These are phyloP conservation scores for Mrakia hoshinonis DNA, from an alignment of 768 basidiomycete species.

Conservation along the genomic window DNA sequence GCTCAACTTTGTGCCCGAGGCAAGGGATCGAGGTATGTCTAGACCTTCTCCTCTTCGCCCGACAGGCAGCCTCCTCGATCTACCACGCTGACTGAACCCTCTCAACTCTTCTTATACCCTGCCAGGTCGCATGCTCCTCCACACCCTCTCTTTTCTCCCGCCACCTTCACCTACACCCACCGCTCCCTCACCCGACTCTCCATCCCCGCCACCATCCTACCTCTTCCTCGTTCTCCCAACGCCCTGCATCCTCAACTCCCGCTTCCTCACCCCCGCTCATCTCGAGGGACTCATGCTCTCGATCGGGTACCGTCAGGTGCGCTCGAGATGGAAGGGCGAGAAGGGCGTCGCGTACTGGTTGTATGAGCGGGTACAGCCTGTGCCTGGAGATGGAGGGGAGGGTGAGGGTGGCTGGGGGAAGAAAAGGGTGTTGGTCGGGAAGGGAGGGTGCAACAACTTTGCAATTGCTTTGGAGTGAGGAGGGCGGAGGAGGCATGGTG, in stretches of 20 bases:
- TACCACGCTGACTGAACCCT: too few species aligned
- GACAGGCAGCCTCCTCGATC: too few species aligned
- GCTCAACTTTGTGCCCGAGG: slow-evolving; percentile 74
- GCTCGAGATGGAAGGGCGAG: slow-evolving; percentile 53
- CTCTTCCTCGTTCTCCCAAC: slow-evolving; percentile 54
- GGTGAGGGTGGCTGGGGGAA: slow-evolving; percentile 12
- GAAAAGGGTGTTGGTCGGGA: slow-evolving; percentile 6
- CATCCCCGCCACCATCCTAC: slow-evolving; percentile 32
- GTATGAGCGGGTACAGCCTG: slow-evolving; percentile 39
- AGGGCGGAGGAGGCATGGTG: neutral
- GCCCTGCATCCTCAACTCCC: slow-evolving; percentile 75
- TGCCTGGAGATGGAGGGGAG: neutral
- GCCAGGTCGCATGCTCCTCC: slow-evolving; percentile 57
- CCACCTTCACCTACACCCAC: slow-evolving; percentile 45
- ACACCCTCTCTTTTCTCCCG: slow-evolving; percentile 22
- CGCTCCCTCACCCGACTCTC: slow-evolving; percentile 44
- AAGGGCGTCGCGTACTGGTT: slow-evolving; percentile 80
- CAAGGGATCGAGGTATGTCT: slow-evolving; percentile 61
- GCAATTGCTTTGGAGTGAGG: slow-evolving; percentile 41
- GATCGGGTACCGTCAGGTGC: slow-evolving; percentile 58
- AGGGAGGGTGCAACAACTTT: slow-evolving; percentile 60
- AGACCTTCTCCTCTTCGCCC: neutral
- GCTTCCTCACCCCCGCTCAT: slow-evolving; percentile 61
- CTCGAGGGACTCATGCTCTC: slow-evolving; percentile 51
- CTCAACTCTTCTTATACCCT: neutral